Conservation (phyloP, 306 rosid genomes). For the Quercus mongolica region DNA sequence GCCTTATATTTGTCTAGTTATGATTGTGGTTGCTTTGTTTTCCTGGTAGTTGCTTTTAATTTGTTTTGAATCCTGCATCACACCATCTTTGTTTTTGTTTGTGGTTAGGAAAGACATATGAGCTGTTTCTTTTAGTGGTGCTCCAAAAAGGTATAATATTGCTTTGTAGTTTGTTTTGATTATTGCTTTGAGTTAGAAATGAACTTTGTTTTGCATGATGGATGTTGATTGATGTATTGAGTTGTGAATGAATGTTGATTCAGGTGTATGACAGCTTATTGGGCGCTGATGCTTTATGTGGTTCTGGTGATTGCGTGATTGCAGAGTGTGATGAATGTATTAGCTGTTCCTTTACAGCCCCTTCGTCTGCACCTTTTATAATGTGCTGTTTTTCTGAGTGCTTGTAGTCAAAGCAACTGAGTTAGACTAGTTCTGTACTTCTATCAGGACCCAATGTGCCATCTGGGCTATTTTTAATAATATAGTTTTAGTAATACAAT, state of each 20-base stretch:
- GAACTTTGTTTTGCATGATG: constrained; percentile 33
- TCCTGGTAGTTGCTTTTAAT: not conserved
- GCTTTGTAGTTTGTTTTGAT: constrained; percentile 9
- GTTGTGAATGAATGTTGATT: constrained; percentile 83
- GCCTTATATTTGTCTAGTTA: not conserved
- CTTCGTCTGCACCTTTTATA: constrained; percentile 43
- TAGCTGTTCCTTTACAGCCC: constrained; percentile 65
- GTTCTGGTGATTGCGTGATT: constrained; percentile 96
- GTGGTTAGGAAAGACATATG: constrained; percentile 5
- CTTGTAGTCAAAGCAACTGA: constrained; percentile 16
- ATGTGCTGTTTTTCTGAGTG: constrained; percentile 21
- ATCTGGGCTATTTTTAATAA: not conserved
- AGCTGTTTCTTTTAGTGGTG: constrained; percentile 9
- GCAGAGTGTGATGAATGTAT: constrained; percentile 91
- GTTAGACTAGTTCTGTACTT: constrained; percentile 27
- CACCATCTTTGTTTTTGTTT: not conserved
- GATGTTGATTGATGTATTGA: constrained; percentile 69
- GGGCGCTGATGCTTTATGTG: constrained; percentile 96
- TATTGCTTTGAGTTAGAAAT: constrained; percentile 10
- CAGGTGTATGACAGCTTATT: constrained; percentile 86
- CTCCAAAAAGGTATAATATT: constrained; percentile 13
- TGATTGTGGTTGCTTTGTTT: not conserved
- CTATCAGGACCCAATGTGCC: constrained; percentile 15
- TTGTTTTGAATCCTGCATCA: not conserved
- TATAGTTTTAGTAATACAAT: constrained; percentile 10